Evolutionary conservation across 169 alveolate genomes (phyloP).

Genomic region (Theileria annulata): DNA sequence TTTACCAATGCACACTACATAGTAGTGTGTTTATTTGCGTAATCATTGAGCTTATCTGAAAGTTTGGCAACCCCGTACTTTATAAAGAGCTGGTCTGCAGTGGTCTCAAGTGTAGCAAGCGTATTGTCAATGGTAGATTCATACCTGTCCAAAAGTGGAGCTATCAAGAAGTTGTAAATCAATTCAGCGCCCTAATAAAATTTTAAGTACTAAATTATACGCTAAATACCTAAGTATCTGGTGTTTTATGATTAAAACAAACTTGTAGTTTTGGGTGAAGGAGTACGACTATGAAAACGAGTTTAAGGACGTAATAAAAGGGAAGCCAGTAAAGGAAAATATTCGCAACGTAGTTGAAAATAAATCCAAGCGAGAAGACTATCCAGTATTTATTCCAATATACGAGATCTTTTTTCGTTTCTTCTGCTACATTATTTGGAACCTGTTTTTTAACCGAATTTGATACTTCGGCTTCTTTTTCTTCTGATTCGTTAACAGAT

Average conservation of each 20-base stretch:
- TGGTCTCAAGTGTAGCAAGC: conserved; percentile 32
- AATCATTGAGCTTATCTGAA: conserved; percentile 10
- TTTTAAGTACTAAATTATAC: not conserved
- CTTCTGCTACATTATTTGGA: not conserved
- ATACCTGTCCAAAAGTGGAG: conserved; percentile 48
- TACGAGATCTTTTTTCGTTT: conserved; percentile 21
- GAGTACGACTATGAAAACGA: conserved; percentile 38
- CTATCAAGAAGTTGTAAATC: conserved; percentile 38
- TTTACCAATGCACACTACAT: not conserved
- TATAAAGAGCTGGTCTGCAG: conserved; percentile 15
- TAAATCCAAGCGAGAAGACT: conserved; percentile 59
- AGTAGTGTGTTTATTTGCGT: not conserved
- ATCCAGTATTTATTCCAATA: conserved; percentile 71
- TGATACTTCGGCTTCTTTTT: not conserved
- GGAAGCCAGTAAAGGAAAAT: conserved; percentile 67
- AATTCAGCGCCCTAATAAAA: conserved; percentile 59
- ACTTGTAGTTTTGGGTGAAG: conserved; percentile 63
- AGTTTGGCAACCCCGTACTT: conserved; percentile 27
- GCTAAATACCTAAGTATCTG: not conserved
- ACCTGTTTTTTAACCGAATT: not conserved
- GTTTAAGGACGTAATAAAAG: conserved; percentile 31
- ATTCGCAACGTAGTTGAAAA: conserved; percentile 31
- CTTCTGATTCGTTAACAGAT: not conserved
- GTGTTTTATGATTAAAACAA: not conserved
- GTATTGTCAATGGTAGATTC: conserved; percentile 51